Conservation (phyloP, 306 rosid genomes). For the Cucurbita pepo region DNA sequence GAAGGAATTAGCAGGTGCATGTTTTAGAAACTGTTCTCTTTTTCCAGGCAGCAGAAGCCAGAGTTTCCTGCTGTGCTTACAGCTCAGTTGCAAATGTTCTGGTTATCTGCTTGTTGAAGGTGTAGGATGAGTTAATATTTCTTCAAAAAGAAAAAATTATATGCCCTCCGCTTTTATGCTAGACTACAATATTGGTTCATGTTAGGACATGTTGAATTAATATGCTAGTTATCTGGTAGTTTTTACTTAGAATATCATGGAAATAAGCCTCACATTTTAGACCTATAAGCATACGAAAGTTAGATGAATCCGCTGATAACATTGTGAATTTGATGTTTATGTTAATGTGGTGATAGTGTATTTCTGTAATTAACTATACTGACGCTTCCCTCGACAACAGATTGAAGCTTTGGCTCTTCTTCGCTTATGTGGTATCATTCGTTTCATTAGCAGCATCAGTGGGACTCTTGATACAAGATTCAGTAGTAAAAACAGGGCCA, state of each 20-base stretch:
- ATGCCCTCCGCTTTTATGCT: neutral
- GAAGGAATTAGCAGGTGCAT: too few relatives aligned
- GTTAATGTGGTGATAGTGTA: neutral
- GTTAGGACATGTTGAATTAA: neutral
- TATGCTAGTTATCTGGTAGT: neutral
- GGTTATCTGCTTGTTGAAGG: neutral
- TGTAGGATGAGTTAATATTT: neutral
- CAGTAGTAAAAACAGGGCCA: slow-evolving; percentile 67
- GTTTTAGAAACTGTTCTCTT: too few relatives aligned
- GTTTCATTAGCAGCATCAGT: slow-evolving; percentile 97
- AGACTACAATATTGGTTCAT: neutral
- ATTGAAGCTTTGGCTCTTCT: slow-evolving; percentile 95
- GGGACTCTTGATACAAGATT: slow-evolving; percentile 82
- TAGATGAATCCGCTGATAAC: neutral
- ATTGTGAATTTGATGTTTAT: neutral
- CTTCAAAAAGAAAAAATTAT: too few relatives aligned
- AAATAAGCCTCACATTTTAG: neutral
- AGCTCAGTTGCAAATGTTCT: neutral
- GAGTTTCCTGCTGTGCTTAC: neutral
- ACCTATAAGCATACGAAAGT: neutral
- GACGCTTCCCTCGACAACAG: slow-evolving; percentile 33
- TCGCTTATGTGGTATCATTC: slow-evolving; percentile 89
- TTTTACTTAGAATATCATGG: neutral
- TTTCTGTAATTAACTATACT: neutral
- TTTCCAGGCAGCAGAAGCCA: too few relatives aligned